phyloP scores from a whole-genome alignment of 202 grass and related monocot species.

The Zoysia matrella region DNA sequence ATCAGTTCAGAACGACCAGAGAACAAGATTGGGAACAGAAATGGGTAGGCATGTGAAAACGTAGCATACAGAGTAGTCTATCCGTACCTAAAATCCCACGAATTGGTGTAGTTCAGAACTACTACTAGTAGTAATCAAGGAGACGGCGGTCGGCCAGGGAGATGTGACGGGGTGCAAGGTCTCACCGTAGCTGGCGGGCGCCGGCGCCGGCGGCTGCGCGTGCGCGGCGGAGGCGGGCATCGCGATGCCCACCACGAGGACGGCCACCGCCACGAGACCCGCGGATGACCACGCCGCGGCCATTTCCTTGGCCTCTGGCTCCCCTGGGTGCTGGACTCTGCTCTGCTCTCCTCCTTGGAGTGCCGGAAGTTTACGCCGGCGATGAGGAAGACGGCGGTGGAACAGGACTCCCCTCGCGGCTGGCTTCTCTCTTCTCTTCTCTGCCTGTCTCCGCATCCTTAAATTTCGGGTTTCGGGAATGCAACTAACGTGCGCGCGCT shows the following conservation, averaged over 20 bases:
- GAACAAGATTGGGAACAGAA: not conserved
- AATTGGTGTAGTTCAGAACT: too few relatives aligned
- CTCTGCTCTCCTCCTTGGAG: too few relatives aligned
- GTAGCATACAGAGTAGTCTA: too few relatives aligned
- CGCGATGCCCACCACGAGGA: constrained; percentile 41
- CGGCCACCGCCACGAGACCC: constrained; percentile 24
- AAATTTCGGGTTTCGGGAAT: constrained; percentile 27
- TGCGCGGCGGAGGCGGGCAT: constrained; percentile 34
- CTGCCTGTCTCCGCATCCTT: not conserved
- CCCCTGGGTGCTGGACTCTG: too few relatives aligned
- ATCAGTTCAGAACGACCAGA: not conserved
- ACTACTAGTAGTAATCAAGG: not conserved
- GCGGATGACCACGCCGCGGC: constrained; percentile 23
- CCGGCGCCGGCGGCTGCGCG: constrained; percentile 25
- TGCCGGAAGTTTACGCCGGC: too few relatives aligned
- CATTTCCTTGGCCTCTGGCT: not conserved
- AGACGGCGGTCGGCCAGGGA: not conserved
- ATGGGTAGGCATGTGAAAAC: not conserved
- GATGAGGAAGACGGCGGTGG: too few relatives aligned
- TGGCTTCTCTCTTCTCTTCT: not conserved
- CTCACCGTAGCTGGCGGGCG: constrained; percentile 44
- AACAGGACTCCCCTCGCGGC: too few relatives aligned
- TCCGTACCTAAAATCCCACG: not conserved
- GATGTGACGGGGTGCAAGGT: not conserved
- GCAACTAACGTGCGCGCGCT: constrained; percentile 30